These are phyloP conservation scores for Anthracocystis setariae DNA, from an alignment of 1,284 basidiomycete species.

Conservation along the genomic window DNA sequence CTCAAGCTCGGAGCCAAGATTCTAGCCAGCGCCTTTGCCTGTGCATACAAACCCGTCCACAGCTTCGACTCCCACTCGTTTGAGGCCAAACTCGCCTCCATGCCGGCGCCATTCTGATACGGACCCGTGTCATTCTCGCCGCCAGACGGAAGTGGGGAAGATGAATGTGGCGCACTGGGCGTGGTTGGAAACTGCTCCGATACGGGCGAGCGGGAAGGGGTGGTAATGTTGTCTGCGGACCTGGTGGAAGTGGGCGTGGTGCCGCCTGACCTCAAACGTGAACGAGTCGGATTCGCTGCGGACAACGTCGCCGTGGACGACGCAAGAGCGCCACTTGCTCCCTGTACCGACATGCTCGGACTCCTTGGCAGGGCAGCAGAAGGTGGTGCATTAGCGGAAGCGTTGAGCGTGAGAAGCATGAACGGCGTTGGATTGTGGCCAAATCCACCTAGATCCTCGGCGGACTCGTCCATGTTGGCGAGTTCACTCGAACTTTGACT, in stretches of 20 bases:
- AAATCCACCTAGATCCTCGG: conserved; percentile 6
- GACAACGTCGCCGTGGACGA: conserved; percentile 27
- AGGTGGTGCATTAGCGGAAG: conserved; percentile 8
- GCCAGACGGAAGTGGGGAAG: not conserved
- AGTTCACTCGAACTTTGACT: conserved; percentile 18
- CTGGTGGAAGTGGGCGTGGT: conserved; percentile 27
- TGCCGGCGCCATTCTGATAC: not conserved
- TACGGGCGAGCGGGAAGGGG: conserved; percentile 28
- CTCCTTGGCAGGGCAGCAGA: not conserved
- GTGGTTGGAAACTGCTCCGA: conserved; percentile 29
- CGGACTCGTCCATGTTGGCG: conserved; percentile 5
- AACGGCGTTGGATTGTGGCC: conserved; percentile 21
- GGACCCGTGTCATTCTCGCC: not conserved
- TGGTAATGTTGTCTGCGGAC: conserved; percentile 17
- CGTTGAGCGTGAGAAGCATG: conserved; percentile 49
- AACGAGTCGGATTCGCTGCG: conserved; percentile 19
- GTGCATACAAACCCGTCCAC: conserved; percentile 35
- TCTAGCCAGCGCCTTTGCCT: conserved; percentile 41
- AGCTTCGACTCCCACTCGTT: conserved; percentile 22
- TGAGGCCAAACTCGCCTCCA: not conserved
- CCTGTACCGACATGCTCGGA: conserved; percentile 6
- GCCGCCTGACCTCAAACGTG: conserved; percentile 33
- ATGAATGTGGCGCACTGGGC: not conserved
- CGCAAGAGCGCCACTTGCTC: conserved; percentile 8
- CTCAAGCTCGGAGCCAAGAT: conserved; percentile 36